A percentile compares a stretch with the other conserved stretches of the same genome.
These are phyloP conservation scores for Micractinium conductrix DNA, from an alignment of 139 green algal species.

Conservation along the genomic window DNA sequence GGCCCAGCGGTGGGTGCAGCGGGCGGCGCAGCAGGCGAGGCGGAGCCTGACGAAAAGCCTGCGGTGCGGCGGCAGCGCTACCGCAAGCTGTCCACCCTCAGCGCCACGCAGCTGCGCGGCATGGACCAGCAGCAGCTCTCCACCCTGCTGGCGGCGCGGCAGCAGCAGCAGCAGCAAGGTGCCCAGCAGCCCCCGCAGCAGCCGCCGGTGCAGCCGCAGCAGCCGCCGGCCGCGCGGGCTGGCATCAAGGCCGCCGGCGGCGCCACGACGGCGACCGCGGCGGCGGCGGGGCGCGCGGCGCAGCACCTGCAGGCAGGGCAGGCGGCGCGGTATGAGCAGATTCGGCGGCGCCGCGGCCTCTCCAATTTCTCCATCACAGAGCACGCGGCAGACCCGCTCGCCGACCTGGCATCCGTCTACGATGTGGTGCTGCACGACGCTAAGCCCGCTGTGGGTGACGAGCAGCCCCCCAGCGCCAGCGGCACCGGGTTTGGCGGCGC, in stretches of 20 bases:
- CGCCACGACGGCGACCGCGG: not conserved
- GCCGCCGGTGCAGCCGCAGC: too few species aligned
- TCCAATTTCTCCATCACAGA: conserved; percentile 20
- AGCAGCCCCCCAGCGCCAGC: not conserved
- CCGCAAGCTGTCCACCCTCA: conserved; percentile 36
- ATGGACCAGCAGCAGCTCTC: conserved; percentile 23
- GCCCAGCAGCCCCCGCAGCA: too few species aligned
- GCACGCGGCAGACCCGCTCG: conserved; percentile 16
- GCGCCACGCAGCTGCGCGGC: conserved; percentile 28
- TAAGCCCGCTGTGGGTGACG: not conserved
- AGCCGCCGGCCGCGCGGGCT: not conserved
- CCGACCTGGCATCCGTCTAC: conserved; percentile 11
- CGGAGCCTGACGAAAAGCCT: not conserved
- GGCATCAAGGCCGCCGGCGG: not conserved
- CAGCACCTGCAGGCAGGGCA: conserved; percentile 6
- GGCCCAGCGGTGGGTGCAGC: not conserved
- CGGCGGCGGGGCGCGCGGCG: not conserved
- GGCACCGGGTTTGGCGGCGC: not conserved
- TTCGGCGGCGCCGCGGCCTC: conserved; percentile 20
- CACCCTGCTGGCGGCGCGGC: conserved; percentile 5
- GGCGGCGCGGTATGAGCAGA: conserved; percentile 14
- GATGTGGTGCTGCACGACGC: conserved; percentile 32
- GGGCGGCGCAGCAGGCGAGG: not conserved
- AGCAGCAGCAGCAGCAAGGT: too few species aligned
- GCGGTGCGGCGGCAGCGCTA: conserved; percentile 12